These are phyloP conservation scores for Hymenoscyphus fructigenus DNA, from an alignment of 2,329 filamentous ascomycete genomes.

Conservation along the genomic window DNA sequence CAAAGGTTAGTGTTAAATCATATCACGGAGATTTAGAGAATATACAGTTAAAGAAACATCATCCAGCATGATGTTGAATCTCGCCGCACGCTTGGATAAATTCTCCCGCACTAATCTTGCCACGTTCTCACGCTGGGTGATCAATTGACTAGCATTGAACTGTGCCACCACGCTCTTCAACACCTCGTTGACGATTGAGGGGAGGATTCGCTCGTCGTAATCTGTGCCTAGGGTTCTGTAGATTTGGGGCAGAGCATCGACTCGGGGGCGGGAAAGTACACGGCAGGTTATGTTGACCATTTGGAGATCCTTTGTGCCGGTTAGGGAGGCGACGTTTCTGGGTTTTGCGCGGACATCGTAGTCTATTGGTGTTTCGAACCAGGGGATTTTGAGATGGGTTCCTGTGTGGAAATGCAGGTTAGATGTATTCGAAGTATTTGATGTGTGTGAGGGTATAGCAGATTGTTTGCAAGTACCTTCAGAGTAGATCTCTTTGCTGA, in stretches of 20 bases:
- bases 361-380: conserved; percentile 94
- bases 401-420: conserved; percentile 48
- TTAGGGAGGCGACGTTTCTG: conserved; percentile 92
- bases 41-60: conserved; percentile 94
- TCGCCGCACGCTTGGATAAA: conserved; percentile 81
- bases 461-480: conserved; percentile 64
- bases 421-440: neutral
- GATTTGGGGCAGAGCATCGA: conserved; percentile 90
- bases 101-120: conserved; percentile 90
- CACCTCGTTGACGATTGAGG: conserved; percentile 98
- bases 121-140: conserved; percentile 98
- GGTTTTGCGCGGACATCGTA: conserved; percentile 99
- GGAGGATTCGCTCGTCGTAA: conserved; percentile 95
- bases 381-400: conserved; percentile 91
- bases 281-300: conserved; percentile 99
- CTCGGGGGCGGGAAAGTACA: conserved; percentile 88
- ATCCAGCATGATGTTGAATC: conserved; percentile 96
- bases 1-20: conserved; percentile 7
- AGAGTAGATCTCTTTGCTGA: conserved; percentile 91
- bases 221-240: conserved; percentile 94
- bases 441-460: neutral
- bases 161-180: conserved; percentile 98
- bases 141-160: conserved; percentile 97
- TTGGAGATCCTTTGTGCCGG: conserved; percentile 97
- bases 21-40: conserved; percentile 11